Percentiles rank a stretch among this genome's conserved stretches.
Evolutionary conservation across 2,329 filamentous ascomycete species (phyloP).

Genomic region (Stagonosporopsis rhizophila): DNA sequence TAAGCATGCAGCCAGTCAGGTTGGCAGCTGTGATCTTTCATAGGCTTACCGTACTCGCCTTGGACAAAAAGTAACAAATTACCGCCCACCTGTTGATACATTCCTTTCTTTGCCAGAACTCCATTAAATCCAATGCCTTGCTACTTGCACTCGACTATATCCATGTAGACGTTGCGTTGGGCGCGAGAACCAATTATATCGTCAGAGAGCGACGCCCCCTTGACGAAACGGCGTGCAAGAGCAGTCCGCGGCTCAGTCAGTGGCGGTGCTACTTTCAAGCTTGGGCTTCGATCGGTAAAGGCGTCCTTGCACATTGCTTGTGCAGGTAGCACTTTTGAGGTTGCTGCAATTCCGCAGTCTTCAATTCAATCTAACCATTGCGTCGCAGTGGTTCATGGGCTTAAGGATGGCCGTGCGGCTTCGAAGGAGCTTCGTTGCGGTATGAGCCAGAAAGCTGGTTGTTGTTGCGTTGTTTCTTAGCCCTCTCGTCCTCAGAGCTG

Average conservation of each 20-base stretch:
- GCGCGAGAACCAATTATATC: not conserved
- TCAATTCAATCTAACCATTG: slow-evolving; percentile 1
- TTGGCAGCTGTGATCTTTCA: not conserved
- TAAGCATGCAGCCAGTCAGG: not conserved
- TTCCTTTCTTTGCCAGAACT: slow-evolving; percentile 8
- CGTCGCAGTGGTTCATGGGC: not conserved
- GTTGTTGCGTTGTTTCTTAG: slow-evolving; percentile 26
- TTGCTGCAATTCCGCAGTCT: not conserved
- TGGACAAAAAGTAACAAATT: slow-evolving; percentile 9
- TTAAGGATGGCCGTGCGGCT: slow-evolving; percentile 41
- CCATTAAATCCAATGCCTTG: not conserved
- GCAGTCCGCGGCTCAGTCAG: not conserved
- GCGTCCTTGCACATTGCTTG: not conserved
- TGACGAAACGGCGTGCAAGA: not conserved
- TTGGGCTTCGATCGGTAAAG: not conserved
- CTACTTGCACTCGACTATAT: not conserved
- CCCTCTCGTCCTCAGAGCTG: slow-evolving; percentile 43
- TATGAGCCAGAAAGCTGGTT: slow-evolving; percentile 16
- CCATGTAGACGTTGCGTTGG: no score
- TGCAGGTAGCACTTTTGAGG: not conserved
- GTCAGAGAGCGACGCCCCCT: not conserved
- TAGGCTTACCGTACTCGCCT: not conserved
- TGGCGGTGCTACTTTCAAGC: not conserved
- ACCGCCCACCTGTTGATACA: slow-evolving; percentile 13
- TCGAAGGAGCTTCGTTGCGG: slow-evolving; percentile 25